Evolutionary conservation across 805 yeast species (phyloP).

Genomic region (Kurtzmaniella cleridarum): DNA sequence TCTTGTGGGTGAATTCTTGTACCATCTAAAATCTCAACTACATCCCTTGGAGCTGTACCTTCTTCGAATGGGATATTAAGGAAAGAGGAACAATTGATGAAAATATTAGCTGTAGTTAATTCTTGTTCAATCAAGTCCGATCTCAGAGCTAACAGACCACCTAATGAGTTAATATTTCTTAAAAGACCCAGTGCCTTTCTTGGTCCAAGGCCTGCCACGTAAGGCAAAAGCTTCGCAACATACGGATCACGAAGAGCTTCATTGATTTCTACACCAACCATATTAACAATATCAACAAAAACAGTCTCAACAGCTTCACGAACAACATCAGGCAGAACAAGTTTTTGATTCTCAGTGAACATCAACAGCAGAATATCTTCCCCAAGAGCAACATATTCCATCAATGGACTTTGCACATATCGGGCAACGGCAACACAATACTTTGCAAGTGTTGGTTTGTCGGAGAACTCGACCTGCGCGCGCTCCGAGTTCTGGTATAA

Average conservation of each 20-base stretch:
- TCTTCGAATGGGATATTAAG: slow-evolving; percentile 69
- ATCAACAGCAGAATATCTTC: slow-evolving; percentile 66
- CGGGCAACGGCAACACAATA: slow-evolving; percentile 89
- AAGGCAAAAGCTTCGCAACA: slow-evolving; percentile 66
- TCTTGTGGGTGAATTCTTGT: slow-evolving; percentile 98
- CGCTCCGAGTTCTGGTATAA: slow-evolving; percentile 75
- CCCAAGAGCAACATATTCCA: slow-evolving; percentile 80
- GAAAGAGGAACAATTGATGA: slow-evolving; percentile 90
- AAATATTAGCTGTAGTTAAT: slow-evolving; percentile 72
- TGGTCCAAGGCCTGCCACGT: slow-evolving; percentile 89
- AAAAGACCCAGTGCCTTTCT: slow-evolving; percentile 87
- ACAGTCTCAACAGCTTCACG: slow-evolving; percentile 67
- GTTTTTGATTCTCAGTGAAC: slow-evolving; percentile 68
- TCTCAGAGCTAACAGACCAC: slow-evolving; percentile 60
- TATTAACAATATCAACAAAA: slow-evolving; percentile 82
- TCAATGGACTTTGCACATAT: slow-evolving; percentile 85
- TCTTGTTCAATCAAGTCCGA: slow-evolving; percentile 80
- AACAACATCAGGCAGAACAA: slow-evolving; percentile 60
- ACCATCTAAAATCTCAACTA: slow-evolving; percentile 82
- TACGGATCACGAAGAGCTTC: slow-evolving; percentile 78
- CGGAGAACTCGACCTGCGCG: slow-evolving; percentile 76
- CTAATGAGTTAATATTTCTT: slow-evolving; percentile 65
- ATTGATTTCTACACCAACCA: slow-evolving; percentile 92
- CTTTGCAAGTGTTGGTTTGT: slow-evolving; percentile 70
- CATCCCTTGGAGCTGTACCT: slow-evolving; percentile 44